Evolutionary conservation across 768 basidiomycete species (phyloP), one percentile per base, ranked within the genome.

Genomic region (Myochromella boudieri): DNA sequence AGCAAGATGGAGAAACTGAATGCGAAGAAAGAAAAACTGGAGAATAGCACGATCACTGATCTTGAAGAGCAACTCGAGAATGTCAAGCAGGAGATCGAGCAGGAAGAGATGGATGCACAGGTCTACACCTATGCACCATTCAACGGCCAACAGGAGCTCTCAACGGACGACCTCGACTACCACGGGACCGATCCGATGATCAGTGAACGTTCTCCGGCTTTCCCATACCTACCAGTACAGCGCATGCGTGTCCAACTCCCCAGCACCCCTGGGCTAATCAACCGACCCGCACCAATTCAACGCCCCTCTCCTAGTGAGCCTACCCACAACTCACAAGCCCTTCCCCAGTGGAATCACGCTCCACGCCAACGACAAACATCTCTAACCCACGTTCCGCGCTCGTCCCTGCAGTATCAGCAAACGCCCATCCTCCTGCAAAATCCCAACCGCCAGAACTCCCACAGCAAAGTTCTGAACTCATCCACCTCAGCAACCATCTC

Each of bases 1-100:
- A 78, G 80, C 54, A 79, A 79, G 58, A 65, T 91, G 48, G 93
- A 95, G 48, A 81, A 79, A 58, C 64, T 91, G 43, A 72, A 61
- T 22, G 70, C 67, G 46, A 85, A 83, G 69, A 75, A 74, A 58
- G 88, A 90, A 42, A 86, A 77, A 60, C 63, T 90, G 42, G 85
- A 87, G 58, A 67, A 57, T 4, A 66, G 66, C 24, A 67, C 75
- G 11, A 70, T 92, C 14, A 75, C 75, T 1, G 87, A 87, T 49
- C 71, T 92, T 32, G 87, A 89, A 64, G 75, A 78, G 39, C 80
- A 84, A 61, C 68, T 91, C 39, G 68, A 68, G 48, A 76, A 77
- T 33, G 65, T 87, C 40, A 76, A 79, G 54, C 68, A 68, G 20
- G 84, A 91, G 63, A 77, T 87, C 17, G 81, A 83, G 58, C 61